A percentile compares a stretch with the other conserved stretches of the same genome.
Evolutionary conservation across 192 early-diverging fungal species (phyloP).

Genomic region (Irineochytrium annulatum): DNA sequence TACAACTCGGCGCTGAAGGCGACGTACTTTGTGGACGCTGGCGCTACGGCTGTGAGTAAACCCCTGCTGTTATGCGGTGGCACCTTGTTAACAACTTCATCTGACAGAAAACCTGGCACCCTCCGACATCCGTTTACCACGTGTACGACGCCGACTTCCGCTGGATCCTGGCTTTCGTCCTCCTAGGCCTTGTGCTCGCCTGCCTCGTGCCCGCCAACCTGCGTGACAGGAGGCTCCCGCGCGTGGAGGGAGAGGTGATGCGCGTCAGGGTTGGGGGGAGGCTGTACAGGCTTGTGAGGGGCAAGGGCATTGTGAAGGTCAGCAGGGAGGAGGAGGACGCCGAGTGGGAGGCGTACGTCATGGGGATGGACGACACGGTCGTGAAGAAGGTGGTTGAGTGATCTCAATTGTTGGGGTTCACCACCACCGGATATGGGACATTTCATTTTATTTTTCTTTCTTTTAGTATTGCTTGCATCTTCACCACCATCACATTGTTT

Average conservation of each 20-base stretch:
- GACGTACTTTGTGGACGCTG: constrained; percentile 3
- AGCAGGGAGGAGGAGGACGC: constrained; percentile 44
- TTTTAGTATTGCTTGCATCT: constrained; percentile 51
- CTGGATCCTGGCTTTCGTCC: constrained; percentile 64
- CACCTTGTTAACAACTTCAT: constrained; percentile 25
- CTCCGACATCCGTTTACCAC: constrained; percentile 29
- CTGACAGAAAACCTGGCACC: too few species aligned
- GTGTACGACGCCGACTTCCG: constrained; percentile 56
- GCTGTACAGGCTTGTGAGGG: constrained; percentile 36
- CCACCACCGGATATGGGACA: constrained; percentile 57
- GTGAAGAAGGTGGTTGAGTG: too few species aligned
- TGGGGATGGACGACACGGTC: constrained; percentile 53
- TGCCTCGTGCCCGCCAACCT: constrained; percentile 59
- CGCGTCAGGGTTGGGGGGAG: constrained; percentile 39
- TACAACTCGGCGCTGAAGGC: constrained; percentile 42
- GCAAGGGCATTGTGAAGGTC: constrained; percentile 27
- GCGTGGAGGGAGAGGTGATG: constrained; percentile 52
- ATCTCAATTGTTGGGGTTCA: too few species aligned
- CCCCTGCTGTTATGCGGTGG: constrained; percentile 23
- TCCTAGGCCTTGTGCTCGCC: constrained; percentile 53
- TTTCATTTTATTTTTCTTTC: too few species aligned
- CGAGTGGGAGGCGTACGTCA: constrained; percentile 47
- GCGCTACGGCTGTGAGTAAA: constrained; percentile 38
- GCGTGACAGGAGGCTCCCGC: constrained; percentile 64
- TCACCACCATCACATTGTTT: constrained; percentile 49